These are phyloP conservation scores for Leishmania tarentolae DNA, from an alignment of 208 protist species.

Conservation along the genomic window DNA sequence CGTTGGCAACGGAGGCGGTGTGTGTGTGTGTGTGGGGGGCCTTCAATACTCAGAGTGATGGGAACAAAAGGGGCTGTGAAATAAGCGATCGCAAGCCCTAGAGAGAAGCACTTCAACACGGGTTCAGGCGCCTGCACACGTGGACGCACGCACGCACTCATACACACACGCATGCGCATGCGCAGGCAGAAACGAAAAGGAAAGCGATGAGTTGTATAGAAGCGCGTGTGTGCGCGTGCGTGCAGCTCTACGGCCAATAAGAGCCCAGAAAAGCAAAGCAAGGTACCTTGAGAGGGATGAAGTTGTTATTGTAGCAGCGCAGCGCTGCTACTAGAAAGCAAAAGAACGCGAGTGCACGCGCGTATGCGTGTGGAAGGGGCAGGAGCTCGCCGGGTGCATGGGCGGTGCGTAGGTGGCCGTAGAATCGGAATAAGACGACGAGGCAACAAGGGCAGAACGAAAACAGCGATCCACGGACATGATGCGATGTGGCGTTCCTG, in stretches of 20 bases:
- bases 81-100: no score
- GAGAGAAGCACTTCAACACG: no score
- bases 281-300: not conserved
- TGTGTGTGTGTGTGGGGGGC: not conserved
- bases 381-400: no score
- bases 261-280: not conserved
- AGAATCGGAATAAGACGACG: not conserved
- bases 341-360: not conserved
- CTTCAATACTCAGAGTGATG: not conserved
- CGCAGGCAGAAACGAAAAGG: not conserved
- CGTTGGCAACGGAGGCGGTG: not conserved
- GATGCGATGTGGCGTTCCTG: not conserved
- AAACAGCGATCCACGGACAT: not conserved
- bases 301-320: not conserved
- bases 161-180: not conserved
- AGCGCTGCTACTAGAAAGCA: no score
- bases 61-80: no score
- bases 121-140: no score
- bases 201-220: constrained; percentile 15
- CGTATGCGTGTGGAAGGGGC: not conserved
- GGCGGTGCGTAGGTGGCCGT: no score
- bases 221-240: not conserved
- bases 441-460: not conserved
- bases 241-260: no score
- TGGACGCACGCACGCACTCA: not conserved